These are phyloP conservation scores for Ceratopteris richardii DNA, from an alignment of 75 land plant genomes.

Conservation along the genomic window DNA sequence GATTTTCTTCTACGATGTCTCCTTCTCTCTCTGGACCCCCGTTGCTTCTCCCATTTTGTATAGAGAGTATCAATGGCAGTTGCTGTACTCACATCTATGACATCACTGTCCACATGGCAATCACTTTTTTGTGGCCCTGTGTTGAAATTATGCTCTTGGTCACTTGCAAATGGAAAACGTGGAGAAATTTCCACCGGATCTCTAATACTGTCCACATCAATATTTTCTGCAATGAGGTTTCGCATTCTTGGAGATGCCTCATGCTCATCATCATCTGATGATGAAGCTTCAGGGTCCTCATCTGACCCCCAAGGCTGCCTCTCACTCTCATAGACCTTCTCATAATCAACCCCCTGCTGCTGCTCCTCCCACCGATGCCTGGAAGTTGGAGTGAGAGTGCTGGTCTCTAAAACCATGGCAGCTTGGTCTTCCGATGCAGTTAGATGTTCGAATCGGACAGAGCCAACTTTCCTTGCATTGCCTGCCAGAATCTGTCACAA, in stretches of 20 bases:
- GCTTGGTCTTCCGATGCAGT: slow-evolving; percentile 25
- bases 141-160: neutral
- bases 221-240: neutral
- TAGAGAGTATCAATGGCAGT: slow-evolving; percentile 16
- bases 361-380: slow-evolving; percentile 31
- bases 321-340: neutral
- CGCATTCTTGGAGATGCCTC: neutral
- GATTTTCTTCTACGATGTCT: slow-evolving; percentile 23
- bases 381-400: slow-evolving; percentile 43
- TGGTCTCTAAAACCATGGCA: slow-evolving; percentile 29
- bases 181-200: neutral
- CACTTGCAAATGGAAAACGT: neutral
- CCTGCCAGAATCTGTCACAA: slow-evolving; percentile 88
- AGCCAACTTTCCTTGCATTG: slow-evolving; percentile 79
- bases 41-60: slow-evolving; percentile 23
- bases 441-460: slow-evolving; percentile 66
- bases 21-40: slow-evolving; percentile 23
- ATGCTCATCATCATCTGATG: slow-evolving; percentile 1
- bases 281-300: neutral
- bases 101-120: slow-evolving; percentile 5
- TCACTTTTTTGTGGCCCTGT: neutral
- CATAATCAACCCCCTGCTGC: too few relatives aligned
- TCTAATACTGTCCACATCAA: slow-evolving; percentile 3
- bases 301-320: neutral
- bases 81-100: slow-evolving; percentile 14